Base-by-base conservation (phyloP, 768 basidiomycete species). In the Lanmaoa pseudosensibilis region DNA sequence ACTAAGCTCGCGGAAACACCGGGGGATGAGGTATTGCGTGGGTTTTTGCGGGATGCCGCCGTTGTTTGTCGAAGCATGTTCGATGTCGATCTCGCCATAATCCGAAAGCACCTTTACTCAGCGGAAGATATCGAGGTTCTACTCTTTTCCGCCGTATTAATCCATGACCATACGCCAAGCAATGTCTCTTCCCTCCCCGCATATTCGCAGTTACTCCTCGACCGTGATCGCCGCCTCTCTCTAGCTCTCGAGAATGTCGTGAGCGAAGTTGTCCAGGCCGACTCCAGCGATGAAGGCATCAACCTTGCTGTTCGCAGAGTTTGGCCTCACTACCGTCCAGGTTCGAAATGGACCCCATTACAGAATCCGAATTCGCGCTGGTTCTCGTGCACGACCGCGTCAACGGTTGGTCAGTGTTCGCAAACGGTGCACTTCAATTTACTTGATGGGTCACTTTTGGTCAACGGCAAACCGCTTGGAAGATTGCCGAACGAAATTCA, bases 61-160 rank as follows among this genome's bases (percentile, higher is more conserved):
- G 65, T 67, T 2, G 69, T 70, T 16, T 81, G 80, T 60, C 69
- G 79, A 19, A 63, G 68, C 19, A 69, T 61, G 0, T 70, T 69
- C n/a, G 61, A 75, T 38, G 69, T 72, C 0, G 69, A 63, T 34
- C 36, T 54, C 4, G 25, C 37, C 0, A 19, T 61, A 40, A 33
- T 54, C 5, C 46, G 12, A 1, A n/a, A 18, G 10, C 50, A 71
- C 2, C 55, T 76, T 21, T n/a, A 19, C 10, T 61, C 60, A 1
- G 45, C 54, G 15, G 52, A 53, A 21, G 75, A 76, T 27, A 27
- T 73, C n/a, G 50, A 58, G 0, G 19, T 60, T 27, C 51, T 68
- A 13, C 48, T 69, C 13, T 60, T 66, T 21, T 72, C 61, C 19
- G 56, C 62, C 0, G 60, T 75, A 34, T 47, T 67, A 0, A 53